Evolutionary conservation across 75 land plant genomes (phyloP).

Genomic region (Isoetes taiwanensis): DNA sequence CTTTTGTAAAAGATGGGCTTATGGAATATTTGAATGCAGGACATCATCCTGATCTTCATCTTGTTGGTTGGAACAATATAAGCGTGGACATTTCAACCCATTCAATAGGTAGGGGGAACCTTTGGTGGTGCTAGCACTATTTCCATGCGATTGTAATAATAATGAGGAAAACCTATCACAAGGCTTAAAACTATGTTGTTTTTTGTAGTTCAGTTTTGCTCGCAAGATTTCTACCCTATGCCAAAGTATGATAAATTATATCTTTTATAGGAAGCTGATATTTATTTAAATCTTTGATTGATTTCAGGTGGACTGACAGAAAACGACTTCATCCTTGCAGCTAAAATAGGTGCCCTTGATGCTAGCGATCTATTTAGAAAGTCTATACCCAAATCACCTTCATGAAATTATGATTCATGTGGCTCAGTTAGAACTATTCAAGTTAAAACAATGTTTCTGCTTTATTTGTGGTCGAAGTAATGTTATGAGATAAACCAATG

Average conservation of each 20-base stretch:
- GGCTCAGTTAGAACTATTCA: too few species aligned
- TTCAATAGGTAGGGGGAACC: slow-evolving; percentile 62
- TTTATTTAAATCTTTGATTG: background rate
- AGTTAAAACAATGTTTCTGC: too few species aligned
- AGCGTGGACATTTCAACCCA: slow-evolving; percentile 90
- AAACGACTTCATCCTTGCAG: slow-evolving; percentile 96
- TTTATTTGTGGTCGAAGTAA: too few species aligned
- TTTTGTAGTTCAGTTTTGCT: background rate
- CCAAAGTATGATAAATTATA: too few species aligned
- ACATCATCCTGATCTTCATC: slow-evolving; percentile 97
- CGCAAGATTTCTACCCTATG: too few species aligned
- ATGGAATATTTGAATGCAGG: too few species aligned
- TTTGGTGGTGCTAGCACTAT: background rate
- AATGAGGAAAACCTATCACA: background rate
- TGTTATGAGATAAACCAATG: too few species aligned
- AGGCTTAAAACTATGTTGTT: background rate
- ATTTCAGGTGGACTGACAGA: slow-evolving; percentile 86
- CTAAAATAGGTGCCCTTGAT: slow-evolving; percentile 68
- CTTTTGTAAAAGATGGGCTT: too few species aligned
- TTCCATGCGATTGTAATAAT: background rate
- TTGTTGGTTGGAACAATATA: slow-evolving; percentile 82
- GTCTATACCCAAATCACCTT: too few species aligned
- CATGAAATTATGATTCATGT: too few species aligned
- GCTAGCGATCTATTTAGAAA: slow-evolving; percentile 47
- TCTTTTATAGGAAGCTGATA: background rate